Conservation (phyloP, 371 early-diverging fungal species). For the Apophysomyces elegans region DNA sequence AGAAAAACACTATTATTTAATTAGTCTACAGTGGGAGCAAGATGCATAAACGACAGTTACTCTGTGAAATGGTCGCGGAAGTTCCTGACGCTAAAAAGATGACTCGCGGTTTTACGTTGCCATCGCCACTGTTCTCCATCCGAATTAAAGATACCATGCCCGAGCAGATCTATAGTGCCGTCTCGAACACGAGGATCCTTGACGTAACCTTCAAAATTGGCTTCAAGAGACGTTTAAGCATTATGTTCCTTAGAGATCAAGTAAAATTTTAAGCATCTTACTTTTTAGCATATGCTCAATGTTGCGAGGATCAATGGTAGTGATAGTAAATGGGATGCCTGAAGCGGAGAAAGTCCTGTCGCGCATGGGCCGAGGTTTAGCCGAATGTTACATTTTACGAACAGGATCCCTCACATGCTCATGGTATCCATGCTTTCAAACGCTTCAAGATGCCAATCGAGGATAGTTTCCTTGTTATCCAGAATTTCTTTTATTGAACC, state of each 20-base stretch:
- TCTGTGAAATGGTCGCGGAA: conserved; percentile 51
- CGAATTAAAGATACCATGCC: conserved; percentile 76
- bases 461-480: conserved; percentile 16
- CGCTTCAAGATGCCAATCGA: conserved; percentile 24
- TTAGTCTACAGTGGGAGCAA: background rate
- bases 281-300: conserved; percentile 40
- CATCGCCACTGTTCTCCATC: conserved; percentile 57
- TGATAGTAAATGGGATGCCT: conserved; percentile 26
- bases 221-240: conserved; percentile 7
- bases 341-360: conserved; percentile 32
- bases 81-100: conserved; percentile 55
- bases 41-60: conserved; percentile 11
- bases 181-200: conserved; percentile 52
- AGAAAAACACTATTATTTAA: conserved; percentile 42
- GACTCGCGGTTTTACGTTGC: conserved; percentile 43
- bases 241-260: background rate
- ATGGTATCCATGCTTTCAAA: conserved; percentile 19
- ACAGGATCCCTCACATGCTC: conserved; percentile 30
- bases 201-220: conserved; percentile 59
- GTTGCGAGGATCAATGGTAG: conserved; percentile 31
- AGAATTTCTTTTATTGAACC: conserved; percentile 23
- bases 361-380: background rate
- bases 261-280: conserved; percentile 13
- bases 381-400: background rate
- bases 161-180: conserved; percentile 53